These are phyloP conservation scores for Zygotorulaspora florentina DNA, from an alignment of 805 yeast species.

Conservation along the genomic window DNA sequence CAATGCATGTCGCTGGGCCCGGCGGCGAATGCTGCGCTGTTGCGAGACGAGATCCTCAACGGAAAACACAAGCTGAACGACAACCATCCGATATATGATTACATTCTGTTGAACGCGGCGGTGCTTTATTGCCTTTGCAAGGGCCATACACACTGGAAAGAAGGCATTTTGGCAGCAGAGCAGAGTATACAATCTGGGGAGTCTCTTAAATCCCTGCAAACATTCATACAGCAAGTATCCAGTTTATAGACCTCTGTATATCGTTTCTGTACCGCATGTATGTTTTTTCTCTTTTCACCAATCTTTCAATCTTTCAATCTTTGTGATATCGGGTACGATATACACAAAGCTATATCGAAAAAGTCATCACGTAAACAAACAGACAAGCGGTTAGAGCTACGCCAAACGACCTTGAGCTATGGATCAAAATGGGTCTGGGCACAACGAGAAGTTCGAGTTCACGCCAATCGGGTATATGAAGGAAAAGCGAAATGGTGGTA, in stretches of 20 bases:
- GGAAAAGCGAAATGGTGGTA: constrained; percentile 16
- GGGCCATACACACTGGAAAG: constrained; percentile 59
- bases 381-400: background rate
- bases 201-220: constrained; percentile 57
- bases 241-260: background rate
- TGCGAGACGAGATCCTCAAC: constrained; percentile 38
- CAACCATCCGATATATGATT: constrained; percentile 69
- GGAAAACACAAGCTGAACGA: constrained; percentile 46
- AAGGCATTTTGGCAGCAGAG: constrained; percentile 74
- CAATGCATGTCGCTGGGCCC: constrained; percentile 85
- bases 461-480: constrained; percentile 41
- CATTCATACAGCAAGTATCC: constrained; percentile 36
- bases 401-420: background rate
- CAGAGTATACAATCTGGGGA: constrained; percentile 61
- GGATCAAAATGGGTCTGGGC: background rate
- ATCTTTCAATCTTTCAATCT: constrained; percentile 7
- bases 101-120: constrained; percentile 84
- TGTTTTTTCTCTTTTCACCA: background rate
- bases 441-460: constrained; percentile 33
- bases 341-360: constrained; percentile 2
- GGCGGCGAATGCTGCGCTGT: constrained; percentile 65
- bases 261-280: background rate
- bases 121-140: constrained; percentile 83
- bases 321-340: background rate
- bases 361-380: constrained; percentile 9